phyloP scores from a whole-genome alignment of 2,329 filamentous ascomycete species.

The Paracorniculantispora psalliotae region DNA sequence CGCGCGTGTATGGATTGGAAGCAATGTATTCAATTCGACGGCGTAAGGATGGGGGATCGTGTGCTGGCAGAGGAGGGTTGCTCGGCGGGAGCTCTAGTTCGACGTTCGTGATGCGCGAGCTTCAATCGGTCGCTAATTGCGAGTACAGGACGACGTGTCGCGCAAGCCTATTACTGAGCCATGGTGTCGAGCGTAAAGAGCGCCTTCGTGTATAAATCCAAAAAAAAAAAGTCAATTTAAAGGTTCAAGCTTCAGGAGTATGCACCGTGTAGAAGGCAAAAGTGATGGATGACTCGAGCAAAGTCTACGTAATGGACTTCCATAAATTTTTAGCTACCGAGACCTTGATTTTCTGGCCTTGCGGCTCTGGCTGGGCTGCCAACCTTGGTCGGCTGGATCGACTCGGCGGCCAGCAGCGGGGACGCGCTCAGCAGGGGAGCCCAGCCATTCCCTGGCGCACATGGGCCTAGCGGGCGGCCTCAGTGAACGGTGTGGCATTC shows the following conservation, averaged over 20 bases:
- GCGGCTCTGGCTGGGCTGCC: background rate
- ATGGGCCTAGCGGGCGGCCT: conserved; percentile 4
- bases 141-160: background rate
- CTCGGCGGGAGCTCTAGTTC: background rate
- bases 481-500: background rate
- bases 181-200: background rate
- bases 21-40: background rate
- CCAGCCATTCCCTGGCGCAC: conserved; percentile 12
- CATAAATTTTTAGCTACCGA: background rate
- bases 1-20: background rate
- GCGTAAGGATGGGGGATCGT: background rate
- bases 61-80: background rate
- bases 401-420: background rate
- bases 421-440: background rate
- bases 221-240: no score
- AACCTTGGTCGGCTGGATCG: background rate
- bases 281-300: background rate
- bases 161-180: background rate
- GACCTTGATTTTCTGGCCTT: background rate
- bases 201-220: no score
- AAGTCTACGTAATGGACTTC: conserved; percentile 2
- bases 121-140: background rate
- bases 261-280: no score
- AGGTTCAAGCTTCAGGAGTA: no score
- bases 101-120: no score